phyloP scores from a whole-genome alignment of 345 rosid species.

The Eucalyptus shirleyi region DNA sequence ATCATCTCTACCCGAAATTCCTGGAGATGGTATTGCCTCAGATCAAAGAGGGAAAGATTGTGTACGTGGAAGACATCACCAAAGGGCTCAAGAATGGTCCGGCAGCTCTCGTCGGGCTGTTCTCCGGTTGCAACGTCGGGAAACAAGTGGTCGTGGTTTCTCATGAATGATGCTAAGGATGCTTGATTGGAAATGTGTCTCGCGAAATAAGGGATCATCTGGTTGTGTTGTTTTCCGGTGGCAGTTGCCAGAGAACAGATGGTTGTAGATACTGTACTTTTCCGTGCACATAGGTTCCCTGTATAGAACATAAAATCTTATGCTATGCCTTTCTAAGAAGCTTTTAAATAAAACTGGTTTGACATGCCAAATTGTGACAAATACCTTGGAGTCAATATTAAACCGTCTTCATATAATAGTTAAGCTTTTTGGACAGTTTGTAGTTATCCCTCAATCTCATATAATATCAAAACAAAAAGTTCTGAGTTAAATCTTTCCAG shows the following conservation, averaged over 20 bases:
- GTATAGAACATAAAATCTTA: not conserved
- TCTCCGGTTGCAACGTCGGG: not conserved
- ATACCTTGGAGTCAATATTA: fast-evolving
- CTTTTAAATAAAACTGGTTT: not conserved
- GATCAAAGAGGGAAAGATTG: slow-evolving; percentile 2
- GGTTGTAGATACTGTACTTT: not conserved
- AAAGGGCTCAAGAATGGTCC: slow-evolving; percentile 3
- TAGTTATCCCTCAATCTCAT: no score
- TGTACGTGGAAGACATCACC: slow-evolving; percentile 1
- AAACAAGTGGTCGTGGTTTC: slow-evolving; percentile 3
- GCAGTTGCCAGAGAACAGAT: fast-evolving
- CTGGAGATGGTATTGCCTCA: slow-evolving; percentile 5
- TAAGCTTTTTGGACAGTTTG: no score
- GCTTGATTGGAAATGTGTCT: no score
- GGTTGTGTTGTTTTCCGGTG: no score
- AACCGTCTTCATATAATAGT: no score
- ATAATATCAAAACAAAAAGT: no score
- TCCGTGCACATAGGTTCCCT: not conserved
- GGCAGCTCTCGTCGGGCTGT: slow-evolving; percentile 6
- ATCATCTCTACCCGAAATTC: not conserved
- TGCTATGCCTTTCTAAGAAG: not conserved
- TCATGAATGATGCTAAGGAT: not conserved
- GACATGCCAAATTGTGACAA: not conserved
- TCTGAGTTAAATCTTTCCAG: fast-evolving
- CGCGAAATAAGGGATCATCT: no score